Evolutionary conservation across 306 rosid genomes (phyloP), one percentile per base, ranked within the genome.

Genomic region (Gillenia trifoliata): DNA sequence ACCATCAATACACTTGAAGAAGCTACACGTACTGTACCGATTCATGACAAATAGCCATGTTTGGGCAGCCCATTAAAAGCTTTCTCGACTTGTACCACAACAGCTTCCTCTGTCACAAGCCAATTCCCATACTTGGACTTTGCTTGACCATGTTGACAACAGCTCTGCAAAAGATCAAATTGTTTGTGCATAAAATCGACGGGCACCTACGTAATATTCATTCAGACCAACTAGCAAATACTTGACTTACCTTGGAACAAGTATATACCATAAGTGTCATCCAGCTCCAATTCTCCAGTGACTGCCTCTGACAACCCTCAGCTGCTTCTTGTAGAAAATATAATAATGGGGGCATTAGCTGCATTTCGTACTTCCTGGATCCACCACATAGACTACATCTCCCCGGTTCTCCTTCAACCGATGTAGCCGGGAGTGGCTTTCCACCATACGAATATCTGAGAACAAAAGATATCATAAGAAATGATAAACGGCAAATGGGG

Each of bases 221-320:
- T n/a, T 20, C 63, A 74, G 68, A 77, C 64, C 33, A 81, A 84
- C 11, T 45, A 59, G 71, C 71, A 66, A 30, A 63, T 1, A 33
- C 26, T 71, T 41, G 69, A 78, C 85, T 80, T 72, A 93, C 98
- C 81, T 80, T 78, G 17, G 97, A 85, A 85, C 98, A 93, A 26
- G 98, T 91, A 74, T 83, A 90, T 60, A 88, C 77, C 19, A 81
- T 19, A 12, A 93, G 87, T 69, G 98, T 89, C 92, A 93, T 88
- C 97, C 97, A 93, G 72, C 88, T 89, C 98, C 98, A 93, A 76
- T 83, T 84, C 74, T 83, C 91, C 64, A 93, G 34, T 64, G 74
- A 40, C 41, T 66, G 80, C 72, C 85, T 83, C 72, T 78, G 89
- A 57, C 70, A 38, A 75, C 78, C 89, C 57, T 73, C 90, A 23